A percentile compares a stretch with the other conserved stretches of the same genome.
phyloP scores from a whole-genome alignment of 306 rosid genomes.

The Prunus salicina region DNA sequence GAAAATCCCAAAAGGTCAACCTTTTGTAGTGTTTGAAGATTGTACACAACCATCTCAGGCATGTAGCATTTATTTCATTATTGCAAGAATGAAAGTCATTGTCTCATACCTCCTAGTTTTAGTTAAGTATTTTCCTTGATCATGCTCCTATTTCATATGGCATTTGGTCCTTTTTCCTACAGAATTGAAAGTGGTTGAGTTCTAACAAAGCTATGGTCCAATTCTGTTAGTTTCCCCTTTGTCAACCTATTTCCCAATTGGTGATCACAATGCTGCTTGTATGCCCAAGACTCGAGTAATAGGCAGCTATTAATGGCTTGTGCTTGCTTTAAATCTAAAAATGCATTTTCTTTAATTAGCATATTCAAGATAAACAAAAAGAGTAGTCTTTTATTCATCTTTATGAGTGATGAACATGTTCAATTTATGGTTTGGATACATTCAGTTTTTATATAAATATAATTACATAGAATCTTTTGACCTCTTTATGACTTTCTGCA shows the following conservation, averaged over 20 bases:
- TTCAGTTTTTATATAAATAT: background rate
- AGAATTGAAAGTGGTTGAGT: too few species aligned
- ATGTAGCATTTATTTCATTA: conserved; percentile 23
- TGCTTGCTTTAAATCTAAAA: background rate
- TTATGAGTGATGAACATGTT: background rate
- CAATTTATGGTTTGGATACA: background rate
- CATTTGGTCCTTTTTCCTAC: too few species aligned
- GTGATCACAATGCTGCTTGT: background rate
- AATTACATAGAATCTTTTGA: background rate
- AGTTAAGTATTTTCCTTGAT: background rate
- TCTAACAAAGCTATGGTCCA: background rate
- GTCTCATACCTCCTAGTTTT: background rate
- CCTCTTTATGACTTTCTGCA: conserved; percentile 38
- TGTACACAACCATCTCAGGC: conserved; percentile 81
- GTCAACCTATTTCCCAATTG: background rate
- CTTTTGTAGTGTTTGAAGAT: conserved; percentile 73
- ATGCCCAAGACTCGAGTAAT: background rate
- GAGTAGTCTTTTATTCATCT: background rate
- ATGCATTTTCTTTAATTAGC: background rate
- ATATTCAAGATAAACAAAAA: background rate
- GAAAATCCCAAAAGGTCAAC: conserved; percentile 66
- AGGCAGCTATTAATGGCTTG: background rate
- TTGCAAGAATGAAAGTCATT: conserved; percentile 14
- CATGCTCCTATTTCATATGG: background rate
- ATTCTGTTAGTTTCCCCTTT: background rate